Evolutionary conservation across 345 rosid genomes (phyloP), one percentile per base, ranked within the genome.

Genomic region (Citrus medica): DNA sequence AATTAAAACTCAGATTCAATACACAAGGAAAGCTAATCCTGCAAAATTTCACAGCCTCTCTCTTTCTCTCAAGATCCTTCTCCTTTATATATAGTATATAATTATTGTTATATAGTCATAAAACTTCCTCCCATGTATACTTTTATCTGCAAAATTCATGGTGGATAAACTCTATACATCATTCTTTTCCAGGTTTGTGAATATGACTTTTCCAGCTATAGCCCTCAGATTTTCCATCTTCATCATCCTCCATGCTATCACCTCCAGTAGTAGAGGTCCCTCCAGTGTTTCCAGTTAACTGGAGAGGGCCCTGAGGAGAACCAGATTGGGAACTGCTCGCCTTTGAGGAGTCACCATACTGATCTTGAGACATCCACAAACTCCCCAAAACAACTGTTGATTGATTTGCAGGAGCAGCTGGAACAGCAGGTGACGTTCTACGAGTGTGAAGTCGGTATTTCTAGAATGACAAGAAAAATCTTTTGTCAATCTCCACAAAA

Each of bases 271-370:
- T 78, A 40, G 91, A 86, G 83, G 86, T 82, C 77, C 89, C 89
- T 77, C 87, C 79, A 3, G 90, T 88, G 75, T 85, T 85, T 71
- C 83, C 82, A n/a, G 81, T 86, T 75, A 91, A 80, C 73, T 92
- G 94, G 76, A 96, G 87, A 40, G 97, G 98, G 58, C 97, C 94
- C 78, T 92, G 91, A 27, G 99, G 95, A 48, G 99, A 92, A 61
- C 85, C 87, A 1, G 94, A 91, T 27, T 90, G 88, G 24, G 91
- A 83, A 79, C 85, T 79, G 77, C 88, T 84, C 53, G 79, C 88
- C 83, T 87, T 94, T 25, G 86, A 76, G 69, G 90, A 83, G 25
- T 84, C 91, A 79, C 86, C 84, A 46, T 79, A 85, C 55, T 84
- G 91, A 76, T 90, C 88, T 79, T 82, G 87, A 68, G 89, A 71